Conservation (phyloP, 768 basidiomycete genomes). For the Boletus pseudopeckii region DNA sequence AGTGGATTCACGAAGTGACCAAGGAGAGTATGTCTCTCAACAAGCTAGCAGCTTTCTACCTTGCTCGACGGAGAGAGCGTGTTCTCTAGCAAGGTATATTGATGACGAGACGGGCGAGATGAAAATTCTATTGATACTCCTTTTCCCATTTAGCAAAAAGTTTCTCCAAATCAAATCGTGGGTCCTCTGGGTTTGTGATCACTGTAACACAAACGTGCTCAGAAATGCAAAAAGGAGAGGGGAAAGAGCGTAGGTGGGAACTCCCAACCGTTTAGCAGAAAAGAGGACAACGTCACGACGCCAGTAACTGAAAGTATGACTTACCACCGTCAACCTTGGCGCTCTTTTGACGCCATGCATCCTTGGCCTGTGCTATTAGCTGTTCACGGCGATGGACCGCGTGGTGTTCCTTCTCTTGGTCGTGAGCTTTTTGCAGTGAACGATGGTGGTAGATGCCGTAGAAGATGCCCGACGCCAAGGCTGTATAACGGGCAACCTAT, state of each 20-base stretch:
- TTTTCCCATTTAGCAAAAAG: constrained; percentile 73
- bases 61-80: constrained; percentile 10
- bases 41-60: constrained; percentile 4
- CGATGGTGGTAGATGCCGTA: constrained; percentile 93
- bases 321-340: constrained; percentile 53
- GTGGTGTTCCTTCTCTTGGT: constrained; percentile 71
- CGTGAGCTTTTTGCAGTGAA: constrained; percentile 78
- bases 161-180: constrained; percentile 94
- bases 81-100: constrained; percentile 30
- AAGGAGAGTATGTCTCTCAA: background rate
- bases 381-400: constrained; percentile 71
- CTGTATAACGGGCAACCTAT: constrained; percentile 93
- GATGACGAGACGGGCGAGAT: constrained; percentile 11
- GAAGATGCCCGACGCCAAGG: constrained; percentile 78
- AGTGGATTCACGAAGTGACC: constrained; percentile 4
- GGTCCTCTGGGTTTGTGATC: constrained; percentile 91
- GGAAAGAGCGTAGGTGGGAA: background rate
- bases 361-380: constrained; percentile 81
- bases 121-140: constrained; percentile 50
- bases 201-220: constrained; percentile 45
- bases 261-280: background rate
- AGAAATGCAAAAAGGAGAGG: constrained; percentile 2
- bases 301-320: constrained; percentile 25
- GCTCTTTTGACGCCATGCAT: constrained; percentile 81
- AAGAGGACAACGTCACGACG: background rate